Evolutionary conservation across 2,329 filamentous ascomycete genomes (phyloP).

Genomic region (Fulvia fulva): DNA sequence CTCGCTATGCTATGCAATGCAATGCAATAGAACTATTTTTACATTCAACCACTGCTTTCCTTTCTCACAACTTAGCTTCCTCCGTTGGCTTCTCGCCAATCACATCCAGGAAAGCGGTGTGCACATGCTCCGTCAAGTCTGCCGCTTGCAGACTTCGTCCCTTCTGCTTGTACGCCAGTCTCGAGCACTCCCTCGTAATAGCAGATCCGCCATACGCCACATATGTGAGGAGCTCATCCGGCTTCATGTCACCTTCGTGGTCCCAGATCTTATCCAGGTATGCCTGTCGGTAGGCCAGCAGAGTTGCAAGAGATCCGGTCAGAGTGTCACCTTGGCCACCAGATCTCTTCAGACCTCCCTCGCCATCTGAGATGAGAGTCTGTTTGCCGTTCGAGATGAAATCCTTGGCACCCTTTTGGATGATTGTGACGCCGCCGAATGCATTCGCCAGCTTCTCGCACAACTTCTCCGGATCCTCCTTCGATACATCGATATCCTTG

Average conservation of each 20-base stretch:
- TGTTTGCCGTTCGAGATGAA: conserved; percentile 74
- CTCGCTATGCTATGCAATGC: not conserved
- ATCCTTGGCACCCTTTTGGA: conserved; percentile 83
- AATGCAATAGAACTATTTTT: not conserved
- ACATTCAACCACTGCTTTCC: not conserved
- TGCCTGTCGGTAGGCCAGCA: conserved; percentile 81
- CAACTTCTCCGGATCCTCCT: conserved; percentile 53
- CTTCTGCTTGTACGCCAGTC: conserved; percentile 78
- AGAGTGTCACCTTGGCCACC: conserved; percentile 95
- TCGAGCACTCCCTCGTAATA: conserved; percentile 86
- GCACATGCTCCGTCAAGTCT: conserved; percentile 87
- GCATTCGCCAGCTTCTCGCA: conserved; percentile 67
- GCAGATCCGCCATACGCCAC: conserved; percentile 83
- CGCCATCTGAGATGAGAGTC: conserved; percentile 71
- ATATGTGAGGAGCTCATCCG: conserved; percentile 61
- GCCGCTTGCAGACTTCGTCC: conserved; percentile 87
- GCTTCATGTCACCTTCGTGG: conserved; percentile 51
- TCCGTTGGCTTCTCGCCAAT: conserved; percentile 61
- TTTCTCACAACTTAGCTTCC: conserved; percentile 18
- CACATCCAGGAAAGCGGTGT: conserved; percentile 72
- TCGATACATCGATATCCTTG: conserved; percentile 59
- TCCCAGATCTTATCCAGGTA: conserved; percentile 83
- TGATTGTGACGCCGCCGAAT: conserved; percentile 81
- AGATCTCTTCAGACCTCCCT: conserved; percentile 81
- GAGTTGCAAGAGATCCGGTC: conserved; percentile 82